Evolutionary conservation across 2,329 filamentous ascomycete genomes (phyloP).

Genomic region (Amesomyces nigricolor): DNA sequence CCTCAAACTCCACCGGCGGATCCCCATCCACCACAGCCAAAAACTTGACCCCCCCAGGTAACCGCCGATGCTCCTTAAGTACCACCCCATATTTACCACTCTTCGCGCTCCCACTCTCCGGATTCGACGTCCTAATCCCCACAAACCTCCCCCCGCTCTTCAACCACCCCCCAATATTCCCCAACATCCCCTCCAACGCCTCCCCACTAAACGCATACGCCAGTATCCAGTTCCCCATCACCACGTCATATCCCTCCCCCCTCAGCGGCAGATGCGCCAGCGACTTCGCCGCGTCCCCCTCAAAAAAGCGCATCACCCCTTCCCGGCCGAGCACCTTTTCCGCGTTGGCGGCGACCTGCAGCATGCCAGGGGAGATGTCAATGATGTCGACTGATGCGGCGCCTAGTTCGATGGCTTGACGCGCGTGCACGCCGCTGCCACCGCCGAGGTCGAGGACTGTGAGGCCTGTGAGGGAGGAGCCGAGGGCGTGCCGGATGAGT

Average conservation of each 20-base stretch:
- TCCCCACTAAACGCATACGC: no score
- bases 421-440: constrained; percentile 29
- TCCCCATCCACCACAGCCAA: background rate
- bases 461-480: constrained; percentile 22
- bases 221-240: background rate
- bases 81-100: background rate
- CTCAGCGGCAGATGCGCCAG: background rate
- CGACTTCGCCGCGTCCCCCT: background rate
- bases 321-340: background rate
- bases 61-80: background rate
- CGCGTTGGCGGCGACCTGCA: constrained; percentile 21
- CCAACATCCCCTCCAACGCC: no score
- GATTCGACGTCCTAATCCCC: background rate
- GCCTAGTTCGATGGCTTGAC: constrained; percentile 26
- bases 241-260: background rate
- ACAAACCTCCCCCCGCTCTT: background rate
- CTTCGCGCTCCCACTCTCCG: background rate
- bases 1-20: background rate
- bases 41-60: background rate
- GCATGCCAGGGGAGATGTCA: constrained; percentile 28
- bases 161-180: background rate
- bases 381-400: constrained; percentile 28
- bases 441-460: constrained; percentile 31
- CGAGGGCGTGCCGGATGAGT: constrained; percentile 23
- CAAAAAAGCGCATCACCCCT: background rate